Base-by-base conservation (phyloP, 2,329 filamentous ascomycete species). In the Nothomitra cinnamomea region DNA sequence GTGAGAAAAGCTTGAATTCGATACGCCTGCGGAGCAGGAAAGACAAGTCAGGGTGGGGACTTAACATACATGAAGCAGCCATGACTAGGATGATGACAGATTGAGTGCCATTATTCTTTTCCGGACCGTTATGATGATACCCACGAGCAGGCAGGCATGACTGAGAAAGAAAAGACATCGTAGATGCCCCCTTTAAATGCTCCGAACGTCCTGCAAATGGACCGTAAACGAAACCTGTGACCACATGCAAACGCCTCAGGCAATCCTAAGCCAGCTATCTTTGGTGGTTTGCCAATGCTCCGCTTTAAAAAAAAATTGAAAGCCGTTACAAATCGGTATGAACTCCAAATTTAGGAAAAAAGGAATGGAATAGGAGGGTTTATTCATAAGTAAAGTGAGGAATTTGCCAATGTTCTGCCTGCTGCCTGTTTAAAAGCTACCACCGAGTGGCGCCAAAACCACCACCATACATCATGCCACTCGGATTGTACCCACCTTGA, bases 401-500 rank as follows among this genome's bases (percentile, higher is more conserved):
- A n/a, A 50, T 56, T 47, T 45, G 54, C 45, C 53, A 47, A 55
- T 58, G 41, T 45, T 36, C 43, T 40, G 21, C 42, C 53, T 54
- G 56, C 51, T 53, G 45, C 50, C 32, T 41, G 24, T 17, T 24
- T 56, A 15, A 24, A 19, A 62, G 68, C 70, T 72, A 87, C 83
- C 83, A 88, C 66, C 83, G 75, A 17, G 45, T 19, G 25, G 45
- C 45, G 64, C 75, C 73, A 67, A 82, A 81, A 66, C 78, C 79
- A 67, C 78, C 74, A 56, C 72, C 72, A 69, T 94, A 94, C 78
- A 94, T 85, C 79, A 87, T 84, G 70, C 75, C 81, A 64, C 80
- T 68, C 57, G 74, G 73, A 61, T 85, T 88, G 80, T 94, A 95
- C 84, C 87, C 88, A 92, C 87, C 87, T 90, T 78, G 76, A 68